phyloP scores from a whole-genome alignment of 495 filamentous ascomycete genomes.

The Bombardia bombarda region DNA sequence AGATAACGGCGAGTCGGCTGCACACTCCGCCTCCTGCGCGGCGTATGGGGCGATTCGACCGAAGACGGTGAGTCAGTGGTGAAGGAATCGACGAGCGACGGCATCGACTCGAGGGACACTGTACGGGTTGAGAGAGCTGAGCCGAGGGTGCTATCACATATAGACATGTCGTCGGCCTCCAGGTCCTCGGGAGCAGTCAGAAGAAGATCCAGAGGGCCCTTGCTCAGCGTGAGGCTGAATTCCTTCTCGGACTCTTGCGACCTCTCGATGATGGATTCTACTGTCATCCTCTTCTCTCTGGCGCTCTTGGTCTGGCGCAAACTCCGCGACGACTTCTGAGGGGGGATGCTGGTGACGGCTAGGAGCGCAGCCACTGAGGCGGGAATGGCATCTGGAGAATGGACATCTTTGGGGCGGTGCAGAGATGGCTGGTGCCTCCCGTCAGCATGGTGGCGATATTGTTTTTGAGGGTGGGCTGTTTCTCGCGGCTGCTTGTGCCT shows the following conservation, averaged over 20 bases:
- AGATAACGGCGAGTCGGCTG: slow-evolving; percentile 35
- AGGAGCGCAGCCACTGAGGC: slow-evolving; percentile 53
- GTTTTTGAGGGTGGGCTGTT: slow-evolving; percentile 18
- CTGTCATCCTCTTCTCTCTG: slow-evolving; percentile 34
- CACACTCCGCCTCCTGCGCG: slow-evolving; percentile 22
- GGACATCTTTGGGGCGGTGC: slow-evolving; percentile 26
- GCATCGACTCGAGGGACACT: slow-evolving; percentile 40
- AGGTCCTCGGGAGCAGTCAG: slow-evolving; percentile 47
- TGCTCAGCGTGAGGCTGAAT: slow-evolving; percentile 35
- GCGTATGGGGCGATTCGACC: slow-evolving; percentile 30
- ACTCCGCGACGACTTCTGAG: slow-evolving; percentile 26
- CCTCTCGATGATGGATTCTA: slow-evolving; percentile 40
- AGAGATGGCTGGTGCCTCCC: slow-evolving; percentile 5
- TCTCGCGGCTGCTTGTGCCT: slow-evolving; percentile 28
- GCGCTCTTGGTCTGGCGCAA: slow-evolving; percentile 12
- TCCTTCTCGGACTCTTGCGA: slow-evolving; percentile 44
- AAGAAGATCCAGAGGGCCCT: slow-evolving; percentile 43
- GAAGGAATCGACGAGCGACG: slow-evolving; percentile 36
- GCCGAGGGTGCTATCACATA: slow-evolving; percentile 36
- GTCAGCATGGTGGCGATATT: slow-evolving; percentile 15
- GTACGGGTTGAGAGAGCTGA: slow-evolving; percentile 35
- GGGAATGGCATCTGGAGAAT: slow-evolving; percentile 44
- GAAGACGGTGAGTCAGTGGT: slow-evolving; percentile 32
- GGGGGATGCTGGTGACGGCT: slow-evolving; percentile 52
- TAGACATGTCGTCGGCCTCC: slow-evolving; percentile 36